These are phyloP conservation scores for Coniosporium apollinis DNA, from an alignment of 495 filamentous ascomycete species.

Conservation along the genomic window DNA sequence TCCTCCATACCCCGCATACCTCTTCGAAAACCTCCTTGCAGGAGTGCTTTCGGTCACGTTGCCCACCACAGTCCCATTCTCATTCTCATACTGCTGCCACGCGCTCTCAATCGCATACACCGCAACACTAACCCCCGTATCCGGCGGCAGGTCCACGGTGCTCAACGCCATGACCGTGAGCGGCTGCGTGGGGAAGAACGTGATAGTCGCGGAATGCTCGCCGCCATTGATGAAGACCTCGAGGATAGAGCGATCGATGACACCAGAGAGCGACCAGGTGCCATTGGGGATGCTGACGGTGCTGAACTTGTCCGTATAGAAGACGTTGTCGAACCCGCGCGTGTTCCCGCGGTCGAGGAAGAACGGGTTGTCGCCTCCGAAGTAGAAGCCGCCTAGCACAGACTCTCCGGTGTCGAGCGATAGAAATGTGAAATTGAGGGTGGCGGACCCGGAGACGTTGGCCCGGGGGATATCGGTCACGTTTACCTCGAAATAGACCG, in stretches of 20 bases:
- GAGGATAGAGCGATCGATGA: conserved; percentile 34
- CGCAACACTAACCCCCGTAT: conserved; percentile 21
- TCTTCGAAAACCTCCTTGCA: too few species aligned
- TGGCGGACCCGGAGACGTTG: conserved; percentile 20
- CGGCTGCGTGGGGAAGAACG: conserved; percentile 27
- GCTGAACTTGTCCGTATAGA: conserved; percentile 33
- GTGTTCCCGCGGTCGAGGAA: conserved; percentile 30
- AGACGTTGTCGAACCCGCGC: conserved; percentile 26
- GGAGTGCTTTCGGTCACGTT: conserved; percentile 2
- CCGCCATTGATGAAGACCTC: conserved; percentile 34
- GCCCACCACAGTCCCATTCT: conserved; percentile 4
- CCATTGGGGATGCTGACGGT: conserved; percentile 22
- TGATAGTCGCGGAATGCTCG: conserved; percentile 25
- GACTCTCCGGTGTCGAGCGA: conserved; percentile 30
- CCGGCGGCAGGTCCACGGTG: conserved; percentile 22
- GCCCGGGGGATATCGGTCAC: too few species aligned
- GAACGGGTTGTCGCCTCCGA: conserved; percentile 30
- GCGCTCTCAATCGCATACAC: conserved; percentile 28
- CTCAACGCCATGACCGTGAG: conserved; percentile 26
- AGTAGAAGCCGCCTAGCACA: conserved; percentile 29
- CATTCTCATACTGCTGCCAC: conserved; percentile 13
- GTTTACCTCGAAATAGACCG: conserved; percentile 31
- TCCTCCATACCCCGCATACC: too few species aligned
- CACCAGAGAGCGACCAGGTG: conserved; percentile 21
- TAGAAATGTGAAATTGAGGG: conserved; percentile 32